Evolutionary conservation across 176 grass and related monocot genomes (phyloP), one percentile per base, ranked within the genome.

Genomic region (Carex cristatella): DNA sequence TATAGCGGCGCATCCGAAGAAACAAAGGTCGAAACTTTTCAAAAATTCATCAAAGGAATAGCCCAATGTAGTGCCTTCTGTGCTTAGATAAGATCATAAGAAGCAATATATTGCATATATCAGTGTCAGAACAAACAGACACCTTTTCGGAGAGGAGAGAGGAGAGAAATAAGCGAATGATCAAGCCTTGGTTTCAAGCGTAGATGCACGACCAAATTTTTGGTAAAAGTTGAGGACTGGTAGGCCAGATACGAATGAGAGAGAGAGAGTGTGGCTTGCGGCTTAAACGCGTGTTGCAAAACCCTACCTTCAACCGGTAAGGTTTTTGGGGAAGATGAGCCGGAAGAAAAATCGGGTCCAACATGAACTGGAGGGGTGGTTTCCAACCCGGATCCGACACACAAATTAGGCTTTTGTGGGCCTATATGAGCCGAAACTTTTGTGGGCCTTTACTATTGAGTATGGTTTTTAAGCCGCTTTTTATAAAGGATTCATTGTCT

Each of bases 1-100:
- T 31, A 30, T 44, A 40, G 42, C 33, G 59, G 18, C 81, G 74
- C 91, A 90, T 93, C 35, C 63, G 37, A 81, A 81, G 40, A 13
- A 71, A 55, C 31, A 69, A 55, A 69, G 11, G 33, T 15, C 19
- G 40, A 48, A 30, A 68, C 14, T 28, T 71, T 10, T n/a, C 13
- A 15, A 30, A 4, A 5, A 83, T 69, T 31, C 33, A 84, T 70
- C 35, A 67, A 54, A 70, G 62, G 42, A 54, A 66, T 27, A 15
- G 14, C 55, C 3, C 55, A 57, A 15, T 58, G 15, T 13, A 58
- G 56, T 16, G 56, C 4, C 35, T 37, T 23, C 23, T 23, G 23
- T 23, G 23, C 23, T 23, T 23, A 23, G 23, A 23, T 23, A 23
- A 23, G 23, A 23, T 23, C 23, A 23, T 23, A 23, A 23, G 23